Base-by-base conservation (phyloP, 768 basidiomycete species). In the Naganishia antarctica region DNA sequence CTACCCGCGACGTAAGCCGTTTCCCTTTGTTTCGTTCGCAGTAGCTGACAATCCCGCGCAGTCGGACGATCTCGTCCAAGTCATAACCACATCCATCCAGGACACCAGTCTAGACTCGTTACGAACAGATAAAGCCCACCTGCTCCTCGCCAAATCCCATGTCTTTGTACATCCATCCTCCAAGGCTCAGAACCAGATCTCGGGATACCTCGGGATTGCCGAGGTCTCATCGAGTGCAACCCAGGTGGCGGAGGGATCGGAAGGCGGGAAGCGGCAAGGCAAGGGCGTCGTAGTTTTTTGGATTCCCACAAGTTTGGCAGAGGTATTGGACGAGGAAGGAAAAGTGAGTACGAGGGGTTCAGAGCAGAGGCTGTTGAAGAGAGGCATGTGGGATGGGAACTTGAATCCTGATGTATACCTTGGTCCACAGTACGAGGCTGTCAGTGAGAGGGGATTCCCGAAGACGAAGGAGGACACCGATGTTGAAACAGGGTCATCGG, bases 131-230 rank as follows among this genome's bases (percentile, higher is more conserved):
- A 63, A 76, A 61, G 76, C 74, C 13, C 63, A 69, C 26, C 81
- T 97, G 50, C 76, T 97, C 15, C 96, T 91, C 71, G 87, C 86
- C 77, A 96, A 94, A 76, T 90, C 88, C 44, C 93, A 92, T 76
- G 94, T 97, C 47, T 92, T 94, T 74, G 86, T 99, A 46, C 90
- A 97, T 70, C 96, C 96, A 0, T 94, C 92, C 2, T 85, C 88
- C 3, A 93, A 91, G 75, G 82, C 88, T 1, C 83, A 88, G 71
- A 96, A 98, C 78, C 94, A 97, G 76, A 89, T 97, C 37, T 85
- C 90, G 2, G 96, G 96, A 0, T 98, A 94, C 75, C 86, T 92
- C 7, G 86, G 88, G 16, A 82, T 99, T 63, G 92, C 98, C 34
- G 46, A 41, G 16, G 25, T 86, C 15, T 23, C 57, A 40, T 44